These are phyloP conservation scores for Penicillium subrubescens DNA, from an alignment of 495 filamentous ascomycete species.

Conservation along the genomic window DNA sequence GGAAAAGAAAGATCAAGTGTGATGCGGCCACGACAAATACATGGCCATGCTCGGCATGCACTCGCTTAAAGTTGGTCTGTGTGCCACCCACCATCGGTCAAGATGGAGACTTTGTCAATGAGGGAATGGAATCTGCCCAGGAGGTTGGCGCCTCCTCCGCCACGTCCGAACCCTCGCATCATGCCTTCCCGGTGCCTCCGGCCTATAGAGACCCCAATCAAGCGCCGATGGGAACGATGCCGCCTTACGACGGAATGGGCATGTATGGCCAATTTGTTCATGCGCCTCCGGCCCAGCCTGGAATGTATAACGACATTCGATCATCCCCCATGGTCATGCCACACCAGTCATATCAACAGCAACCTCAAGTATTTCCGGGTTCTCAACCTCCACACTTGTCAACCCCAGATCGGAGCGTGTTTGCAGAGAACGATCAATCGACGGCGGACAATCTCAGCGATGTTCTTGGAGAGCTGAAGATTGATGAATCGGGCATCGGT, in stretches of 20 bases:
- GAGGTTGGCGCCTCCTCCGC: constrained; percentile 26
- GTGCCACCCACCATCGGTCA: constrained; percentile 87
- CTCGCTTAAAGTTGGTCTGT: constrained; percentile 89
- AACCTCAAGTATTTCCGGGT: constrained; percentile 52
- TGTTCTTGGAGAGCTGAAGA: constrained; percentile 80
- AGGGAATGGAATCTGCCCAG: constrained; percentile 28
- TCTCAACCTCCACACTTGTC: constrained; percentile 55
- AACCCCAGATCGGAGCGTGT: constrained; percentile 37
- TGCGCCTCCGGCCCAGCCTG: constrained; percentile 61
- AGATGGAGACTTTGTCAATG: constrained; percentile 69
- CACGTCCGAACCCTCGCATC: constrained; percentile 31
- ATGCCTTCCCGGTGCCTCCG: constrained; percentile 35
- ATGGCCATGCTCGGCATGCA: constrained; percentile 96
- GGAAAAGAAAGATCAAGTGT: constrained; percentile 84
- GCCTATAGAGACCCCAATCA: constrained; percentile 32
- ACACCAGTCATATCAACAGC: constrained; percentile 49
- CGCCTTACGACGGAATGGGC: constrained; percentile 40
- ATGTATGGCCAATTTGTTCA: constrained; percentile 40
- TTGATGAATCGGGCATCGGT: constrained; percentile 89
- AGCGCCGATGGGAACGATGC: constrained; percentile 25
- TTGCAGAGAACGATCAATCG: constrained; percentile 61
- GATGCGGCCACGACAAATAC: constrained; percentile 97
- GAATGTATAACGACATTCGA: constrained; percentile 76
- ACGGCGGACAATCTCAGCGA: constrained; percentile 74
- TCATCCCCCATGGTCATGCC: constrained; percentile 52